phyloP scores from a whole-genome alignment of 2,329 filamentous ascomycete species.

The Scopulariopsis brevicaulis region DNA sequence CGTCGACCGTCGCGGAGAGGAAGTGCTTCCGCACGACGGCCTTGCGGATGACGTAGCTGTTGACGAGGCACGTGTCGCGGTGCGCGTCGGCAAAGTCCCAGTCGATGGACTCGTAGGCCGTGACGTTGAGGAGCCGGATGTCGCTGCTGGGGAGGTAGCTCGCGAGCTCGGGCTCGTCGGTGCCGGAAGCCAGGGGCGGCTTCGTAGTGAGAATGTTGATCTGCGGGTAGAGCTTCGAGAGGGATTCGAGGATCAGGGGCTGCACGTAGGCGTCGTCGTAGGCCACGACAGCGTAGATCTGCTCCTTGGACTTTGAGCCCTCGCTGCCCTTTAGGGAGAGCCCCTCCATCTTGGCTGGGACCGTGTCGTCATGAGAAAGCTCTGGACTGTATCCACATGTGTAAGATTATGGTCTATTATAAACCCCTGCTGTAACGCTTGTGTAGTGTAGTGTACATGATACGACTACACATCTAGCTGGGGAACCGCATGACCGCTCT shows the following conservation, averaged over 20 bases:
- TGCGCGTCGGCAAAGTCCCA: slow-evolving; percentile 63
- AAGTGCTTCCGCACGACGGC: slow-evolving; percentile 95
- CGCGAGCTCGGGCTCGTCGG: slow-evolving; percentile 21
- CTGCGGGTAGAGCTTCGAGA: slow-evolving; percentile 51
- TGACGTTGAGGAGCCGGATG: slow-evolving; percentile 60
- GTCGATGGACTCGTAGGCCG: slow-evolving; percentile 77
- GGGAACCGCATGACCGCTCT: background rate
- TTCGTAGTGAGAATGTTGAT: slow-evolving; percentile 42
- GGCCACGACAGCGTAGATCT: slow-evolving; percentile 57
- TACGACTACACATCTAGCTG: background rate
- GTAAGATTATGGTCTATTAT: slow-evolving; percentile 25
- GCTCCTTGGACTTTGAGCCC: background rate
- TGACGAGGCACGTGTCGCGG: slow-evolving; percentile 54
- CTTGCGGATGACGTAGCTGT: slow-evolving; percentile 92
- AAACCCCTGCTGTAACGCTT: background rate
- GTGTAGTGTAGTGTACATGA: slow-evolving; percentile 1
- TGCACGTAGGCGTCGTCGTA: slow-evolving; percentile 89
- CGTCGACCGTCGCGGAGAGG: slow-evolving; percentile 68
- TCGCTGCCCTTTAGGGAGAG: background rate
- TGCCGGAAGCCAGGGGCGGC: slow-evolving; percentile 10
- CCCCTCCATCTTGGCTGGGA: background rate
- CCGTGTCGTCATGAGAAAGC: background rate
- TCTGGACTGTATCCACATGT: background rate
- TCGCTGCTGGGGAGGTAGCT: slow-evolving; percentile 19
- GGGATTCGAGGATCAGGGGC: slow-evolving; percentile 66